Evolutionary conservation across 805 yeast genomes (phyloP).

Genomic region (Candida caryicola): DNA sequence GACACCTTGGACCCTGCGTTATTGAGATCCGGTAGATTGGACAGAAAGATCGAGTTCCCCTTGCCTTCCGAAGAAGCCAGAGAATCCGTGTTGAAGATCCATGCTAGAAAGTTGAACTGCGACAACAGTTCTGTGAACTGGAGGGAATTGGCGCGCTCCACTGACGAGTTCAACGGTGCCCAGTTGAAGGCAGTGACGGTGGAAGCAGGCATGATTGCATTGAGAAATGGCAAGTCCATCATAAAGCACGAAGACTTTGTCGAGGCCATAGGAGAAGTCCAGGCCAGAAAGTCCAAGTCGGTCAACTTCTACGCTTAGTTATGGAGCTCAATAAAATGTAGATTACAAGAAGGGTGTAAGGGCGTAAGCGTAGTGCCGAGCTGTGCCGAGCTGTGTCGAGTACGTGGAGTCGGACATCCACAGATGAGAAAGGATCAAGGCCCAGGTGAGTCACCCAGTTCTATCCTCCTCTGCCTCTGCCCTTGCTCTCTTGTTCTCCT

Average conservation of each 20-base stretch:
- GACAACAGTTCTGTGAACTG: conserved; percentile 85
- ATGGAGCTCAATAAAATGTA: background rate
- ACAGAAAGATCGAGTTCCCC: conserved; percentile 97
- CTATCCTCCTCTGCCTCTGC: no score
- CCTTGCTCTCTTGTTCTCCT: no score
- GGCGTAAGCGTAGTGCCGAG: no score
- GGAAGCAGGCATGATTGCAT: conserved; percentile 99
- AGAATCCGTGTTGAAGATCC: conserved; percentile 94
- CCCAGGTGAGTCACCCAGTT: no score
- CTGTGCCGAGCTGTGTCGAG: no score
- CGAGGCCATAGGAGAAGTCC: conserved; percentile 97
- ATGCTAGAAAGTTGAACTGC: conserved; percentile 93
- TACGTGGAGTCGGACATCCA: no score
- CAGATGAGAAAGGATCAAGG: no score
- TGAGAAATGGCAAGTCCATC: conserved; percentile 87
- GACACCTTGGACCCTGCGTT: conserved; percentile 98
- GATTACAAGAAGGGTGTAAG: background rate
- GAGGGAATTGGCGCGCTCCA: conserved; percentile 96
- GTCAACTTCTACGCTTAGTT: conserved; percentile 90
- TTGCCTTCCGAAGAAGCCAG: conserved; percentile 96
- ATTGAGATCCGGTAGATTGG: conserved; percentile 97
- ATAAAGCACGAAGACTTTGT: conserved; percentile 97
- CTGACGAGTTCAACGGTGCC: conserved; percentile 99
- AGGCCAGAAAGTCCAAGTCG: conserved; percentile 92
- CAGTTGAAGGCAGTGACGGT: conserved; percentile 98